A percentile compares a stretch with the other conserved stretches of the same genome.
Evolutionary conservation across 345 rosid species (phyloP).

Genomic region (Isatis tinctoria): DNA sequence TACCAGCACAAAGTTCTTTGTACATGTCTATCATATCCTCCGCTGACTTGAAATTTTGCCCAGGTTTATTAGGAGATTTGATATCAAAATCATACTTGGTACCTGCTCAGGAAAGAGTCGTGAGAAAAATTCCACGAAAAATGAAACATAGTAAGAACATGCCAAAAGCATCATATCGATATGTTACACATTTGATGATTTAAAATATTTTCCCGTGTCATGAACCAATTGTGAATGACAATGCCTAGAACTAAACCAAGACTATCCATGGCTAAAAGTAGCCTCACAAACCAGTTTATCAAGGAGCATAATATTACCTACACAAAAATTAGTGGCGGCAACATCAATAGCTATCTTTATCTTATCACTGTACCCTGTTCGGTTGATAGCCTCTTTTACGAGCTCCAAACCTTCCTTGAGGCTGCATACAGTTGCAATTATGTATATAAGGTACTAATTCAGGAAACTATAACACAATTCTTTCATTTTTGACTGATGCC

Average conservation of each 20-base stretch:
- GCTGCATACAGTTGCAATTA: conserved; percentile 43
- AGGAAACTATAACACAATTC: background rate
- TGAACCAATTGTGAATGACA: conserved; percentile 7
- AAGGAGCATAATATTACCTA: conserved; percentile 49
- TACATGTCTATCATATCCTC: conserved; percentile 96
- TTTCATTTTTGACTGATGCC: background rate
- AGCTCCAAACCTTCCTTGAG: conserved; percentile 86
- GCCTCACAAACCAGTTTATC: background rate
- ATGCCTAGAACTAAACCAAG: conserved; percentile 9
- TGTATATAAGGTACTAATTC: conserved; percentile 3
- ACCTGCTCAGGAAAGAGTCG: conserved; percentile 40
- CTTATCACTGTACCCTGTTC: conserved; percentile 77
- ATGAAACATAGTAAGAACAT: background rate
- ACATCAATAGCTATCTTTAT: conserved; percentile 91
- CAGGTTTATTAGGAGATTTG: conserved; percentile 65
- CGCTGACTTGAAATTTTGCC: conserved; percentile 86
- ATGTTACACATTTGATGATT: background rate
- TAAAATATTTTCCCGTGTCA: background rate
- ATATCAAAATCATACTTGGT: conserved; percentile 88
- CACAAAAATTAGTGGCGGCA: conserved; percentile 84
- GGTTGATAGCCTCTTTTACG: conserved; percentile 84
- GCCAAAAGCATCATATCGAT: background rate
- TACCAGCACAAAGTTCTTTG: conserved; percentile 81
- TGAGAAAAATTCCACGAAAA: background rate
- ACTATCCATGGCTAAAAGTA: background rate